Evolutionary conservation across 2,329 filamentous ascomycete genomes (phyloP).

Genomic region (Pseudohalonectria lignicola): DNA sequence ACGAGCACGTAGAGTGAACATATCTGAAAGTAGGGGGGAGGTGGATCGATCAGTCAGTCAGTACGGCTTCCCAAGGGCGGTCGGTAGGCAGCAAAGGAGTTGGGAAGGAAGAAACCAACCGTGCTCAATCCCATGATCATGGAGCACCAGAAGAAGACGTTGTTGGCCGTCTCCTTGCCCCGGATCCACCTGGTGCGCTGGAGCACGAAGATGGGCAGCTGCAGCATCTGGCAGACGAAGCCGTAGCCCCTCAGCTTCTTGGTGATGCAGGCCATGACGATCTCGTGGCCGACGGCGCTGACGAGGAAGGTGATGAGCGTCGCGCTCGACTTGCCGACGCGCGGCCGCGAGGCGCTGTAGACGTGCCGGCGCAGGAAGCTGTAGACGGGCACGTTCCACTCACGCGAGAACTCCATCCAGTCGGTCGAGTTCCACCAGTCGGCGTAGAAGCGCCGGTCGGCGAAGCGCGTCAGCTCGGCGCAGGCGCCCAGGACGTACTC

Average conservation of each 20-base stretch:
- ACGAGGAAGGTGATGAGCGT: constrained; percentile 89
- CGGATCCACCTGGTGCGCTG: constrained; percentile 72
- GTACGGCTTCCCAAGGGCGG: constrained; percentile 1
- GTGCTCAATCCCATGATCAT: constrained; percentile 81
- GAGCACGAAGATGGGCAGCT: constrained; percentile 87
- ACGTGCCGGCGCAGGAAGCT: constrained; percentile 92
- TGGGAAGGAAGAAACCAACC: constrained; percentile 37
- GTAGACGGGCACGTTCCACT: constrained; percentile 98
- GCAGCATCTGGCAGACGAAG: constrained; percentile 90
- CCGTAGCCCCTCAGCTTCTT: constrained; percentile 94
- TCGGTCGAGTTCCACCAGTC: constrained; percentile 71
- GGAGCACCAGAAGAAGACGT: constrained; percentile 81
- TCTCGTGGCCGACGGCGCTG: constrained; percentile 79
- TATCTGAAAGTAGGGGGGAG: constrained; percentile 24
- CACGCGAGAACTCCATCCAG: constrained; percentile 90
- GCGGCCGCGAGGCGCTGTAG: constrained; percentile 69
- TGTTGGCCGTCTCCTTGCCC: constrained; percentile 69
- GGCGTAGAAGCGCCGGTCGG: constrained; percentile 84
- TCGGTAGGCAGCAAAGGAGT: constrained; percentile 7
- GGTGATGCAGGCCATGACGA: constrained; percentile 96
- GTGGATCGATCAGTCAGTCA: not conserved
- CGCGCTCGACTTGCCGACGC: constrained; percentile 65
- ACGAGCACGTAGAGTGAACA: constrained; percentile 43
- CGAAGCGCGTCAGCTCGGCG: constrained; percentile 87
- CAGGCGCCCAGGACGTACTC: constrained; percentile 93